Percentiles rank a stretch among this genome's conserved stretches.
Evolutionary conservation across 495 filamentous ascomycete species (phyloP).

Genomic region (Achaetomiella virescens): DNA sequence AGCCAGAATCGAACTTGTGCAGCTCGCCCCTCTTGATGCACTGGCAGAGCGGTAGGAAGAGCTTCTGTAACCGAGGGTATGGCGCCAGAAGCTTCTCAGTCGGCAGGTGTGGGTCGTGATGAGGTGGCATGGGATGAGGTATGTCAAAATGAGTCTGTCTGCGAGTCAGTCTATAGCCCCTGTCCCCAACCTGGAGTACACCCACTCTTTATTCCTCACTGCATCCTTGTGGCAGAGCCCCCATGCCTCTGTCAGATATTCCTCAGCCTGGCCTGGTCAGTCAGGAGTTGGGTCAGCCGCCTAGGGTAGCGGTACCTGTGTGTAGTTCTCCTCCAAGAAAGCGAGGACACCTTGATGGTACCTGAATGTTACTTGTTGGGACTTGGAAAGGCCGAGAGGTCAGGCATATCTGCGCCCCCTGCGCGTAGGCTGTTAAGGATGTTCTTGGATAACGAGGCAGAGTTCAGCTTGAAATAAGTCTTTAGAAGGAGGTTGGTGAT

Average conservation of each 20-base stretch:
- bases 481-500: slow-evolving; percentile 92
- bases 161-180: slow-evolving; percentile 8
- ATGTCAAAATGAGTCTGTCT: slow-evolving; percentile 79
- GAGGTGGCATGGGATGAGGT: slow-evolving; percentile 86
- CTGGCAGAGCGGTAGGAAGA: slow-evolving; percentile 69
- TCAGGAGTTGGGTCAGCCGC: slow-evolving; percentile 17
- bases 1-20: slow-evolving; percentile 73
- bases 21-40: slow-evolving; percentile 81
- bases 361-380: slow-evolving; percentile 92
- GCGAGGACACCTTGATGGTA: slow-evolving; percentile 87
- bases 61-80: slow-evolving; percentile 67
- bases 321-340: slow-evolving; percentile 91
- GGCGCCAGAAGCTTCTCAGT: slow-evolving; percentile 59
- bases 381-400: slow-evolving; percentile 64
- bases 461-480: slow-evolving; percentile 94
- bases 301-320: slow-evolving; percentile 43
- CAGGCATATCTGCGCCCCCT: slow-evolving; percentile 70
- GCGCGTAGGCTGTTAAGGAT: slow-evolving; percentile 75
- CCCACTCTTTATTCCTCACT: slow-evolving; percentile 71
- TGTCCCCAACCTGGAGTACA: neutral
- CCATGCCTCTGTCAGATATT: slow-evolving; percentile 71
- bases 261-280: slow-evolving; percentile 56
- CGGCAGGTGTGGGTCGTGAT: slow-evolving; percentile 83
- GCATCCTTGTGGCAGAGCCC: slow-evolving; percentile 65
- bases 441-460: slow-evolving; percentile 82